phyloP scores from a whole-genome alignment of 139 green algal genomes.

The Chlamydomonas schloesseri region DNA sequence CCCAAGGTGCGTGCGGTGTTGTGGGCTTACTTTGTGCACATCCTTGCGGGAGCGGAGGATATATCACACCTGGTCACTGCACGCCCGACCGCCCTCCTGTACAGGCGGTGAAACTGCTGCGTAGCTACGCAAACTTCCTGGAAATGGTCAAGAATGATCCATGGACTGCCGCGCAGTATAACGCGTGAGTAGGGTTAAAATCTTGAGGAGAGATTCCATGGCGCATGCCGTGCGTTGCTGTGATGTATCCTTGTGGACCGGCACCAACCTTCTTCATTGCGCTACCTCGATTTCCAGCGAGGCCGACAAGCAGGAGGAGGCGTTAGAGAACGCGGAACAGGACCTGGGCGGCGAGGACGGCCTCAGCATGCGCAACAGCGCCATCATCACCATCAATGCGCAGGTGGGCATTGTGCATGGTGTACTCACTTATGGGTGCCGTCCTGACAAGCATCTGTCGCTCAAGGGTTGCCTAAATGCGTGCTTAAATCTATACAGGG shows the following conservation, averaged over 20 bases:
- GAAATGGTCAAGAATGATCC: constrained; percentile 59
- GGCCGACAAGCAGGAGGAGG: constrained; percentile 57
- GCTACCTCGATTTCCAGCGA: no score
- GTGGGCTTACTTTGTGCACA: no score
- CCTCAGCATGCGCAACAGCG: constrained; percentile 13
- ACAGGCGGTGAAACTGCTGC: constrained; percentile 47
- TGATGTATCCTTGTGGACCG: no score
- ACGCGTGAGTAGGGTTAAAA: constrained; percentile 21
- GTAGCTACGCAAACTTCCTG: constrained; percentile 55
- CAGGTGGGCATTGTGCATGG: background rate
- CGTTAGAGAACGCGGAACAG: constrained; percentile 29
- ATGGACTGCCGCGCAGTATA: constrained; percentile 54
- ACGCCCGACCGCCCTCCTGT: background rate
- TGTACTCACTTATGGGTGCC: background rate
- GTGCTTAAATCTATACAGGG: no score
- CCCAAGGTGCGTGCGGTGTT: constrained; percentile 38
- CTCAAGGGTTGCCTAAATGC: no score
- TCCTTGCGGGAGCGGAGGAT: no score
- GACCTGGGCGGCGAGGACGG: constrained; percentile 29
- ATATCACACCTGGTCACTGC: background rate
- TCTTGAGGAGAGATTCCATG: no score
- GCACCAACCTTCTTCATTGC: no score
- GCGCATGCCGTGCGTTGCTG: no score
- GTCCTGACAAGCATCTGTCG: no score
- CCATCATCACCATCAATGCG: constrained; percentile 50